Evolutionary conservation across 768 basidiomycete genomes (phyloP), one percentile per base, ranked within the genome.

Genomic region (Phanerodontia chrysosporium): DNA sequence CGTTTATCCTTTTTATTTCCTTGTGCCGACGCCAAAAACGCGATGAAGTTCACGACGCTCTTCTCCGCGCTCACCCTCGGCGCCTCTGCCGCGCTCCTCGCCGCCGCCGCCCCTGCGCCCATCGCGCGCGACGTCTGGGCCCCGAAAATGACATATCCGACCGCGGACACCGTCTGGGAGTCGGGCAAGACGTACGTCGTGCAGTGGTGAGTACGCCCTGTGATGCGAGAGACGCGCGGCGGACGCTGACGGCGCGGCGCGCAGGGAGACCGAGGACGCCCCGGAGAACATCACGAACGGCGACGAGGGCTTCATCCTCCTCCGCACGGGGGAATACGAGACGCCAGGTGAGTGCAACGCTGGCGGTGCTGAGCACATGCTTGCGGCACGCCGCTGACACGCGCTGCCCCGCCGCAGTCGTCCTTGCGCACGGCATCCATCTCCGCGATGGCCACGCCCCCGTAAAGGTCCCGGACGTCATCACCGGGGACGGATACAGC

Each of bases 131-230:
- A 80, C 57, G 77, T 81, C 36, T 75, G 74, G 30, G 66, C 61
- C 46, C 80, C 81, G 1, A 78, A 73, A 4, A 72, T 81, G 63
- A 73, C 73, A 32, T 74, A 69, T 56, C 80, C 81, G n/a, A 69
- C 63, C 3, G 66, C 69, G 0, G 57, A 55, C 7, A 72, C 76
- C 7, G 68, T 78, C 39, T 81, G 80, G 81, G 62, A 67, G 24
- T 71, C 77, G 12, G 78, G 78, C 6, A 56, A 75, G 45, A 69
- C 58, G 0, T 63, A 77, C 35, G 78, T 71, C 4, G 80, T 81
- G 30, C 79, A 76, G 16, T 81, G 80, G 80, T 76, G 62, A 18
- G 70, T n/a, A n/a, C n/a, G n/a, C n/a, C n/a, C 58, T 12, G 29
- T 21, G 28, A 32, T 32, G 13, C 49, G n/a, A 1, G 29, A 32